phyloP scores from a whole-genome alignment of 805 yeast species.

The Priceomyces castillae region DNA sequence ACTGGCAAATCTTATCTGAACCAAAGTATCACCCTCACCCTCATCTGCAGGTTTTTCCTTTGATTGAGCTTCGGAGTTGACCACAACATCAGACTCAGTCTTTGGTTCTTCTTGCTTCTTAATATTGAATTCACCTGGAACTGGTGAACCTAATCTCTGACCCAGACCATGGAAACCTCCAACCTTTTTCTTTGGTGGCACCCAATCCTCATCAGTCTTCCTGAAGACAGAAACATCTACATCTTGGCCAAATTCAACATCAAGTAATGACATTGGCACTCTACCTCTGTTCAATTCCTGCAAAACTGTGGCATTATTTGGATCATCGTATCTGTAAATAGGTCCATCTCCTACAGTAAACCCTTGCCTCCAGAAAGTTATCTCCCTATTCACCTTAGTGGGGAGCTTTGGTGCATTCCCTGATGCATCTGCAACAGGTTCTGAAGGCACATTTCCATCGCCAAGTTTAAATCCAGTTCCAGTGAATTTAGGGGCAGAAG shows the following conservation, averaged over 20 bases:
- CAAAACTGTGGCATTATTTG: slow-evolving; percentile 74
- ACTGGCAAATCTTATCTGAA: slow-evolving; percentile 84
- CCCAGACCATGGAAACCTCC: slow-evolving; percentile 81
- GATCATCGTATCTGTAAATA: slow-evolving; percentile 85
- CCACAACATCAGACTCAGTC: slow-evolving; percentile 6
- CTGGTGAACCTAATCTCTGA: slow-evolving; percentile 83
- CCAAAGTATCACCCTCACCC: slow-evolving; percentile 62
- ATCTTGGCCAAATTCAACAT: slow-evolving; percentile 86
- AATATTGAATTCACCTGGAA: slow-evolving; percentile 65
- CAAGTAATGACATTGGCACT: slow-evolving; percentile 81
- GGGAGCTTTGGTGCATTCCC: slow-evolving; percentile 22
- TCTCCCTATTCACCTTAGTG: slow-evolving; percentile 65
- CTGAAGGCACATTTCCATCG: slow-evolving; percentile 40
- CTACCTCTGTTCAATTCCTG: slow-evolving; percentile 83
- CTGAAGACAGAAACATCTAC: slow-evolving; percentile 87
- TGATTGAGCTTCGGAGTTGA: slow-evolving; percentile 19
- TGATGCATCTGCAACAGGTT: slow-evolving; percentile 31
- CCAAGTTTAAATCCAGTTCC: slow-evolving; percentile 57
- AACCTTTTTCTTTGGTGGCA: slow-evolving; percentile 56
- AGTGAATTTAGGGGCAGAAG: slow-evolving; percentile 30
- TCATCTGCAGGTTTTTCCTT: slow-evolving; percentile 17
- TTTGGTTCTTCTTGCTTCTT: slow-evolving; percentile 16
- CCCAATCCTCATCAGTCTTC: slow-evolving; percentile 77
- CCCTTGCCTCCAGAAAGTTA: slow-evolving; percentile 96
- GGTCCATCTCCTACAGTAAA: slow-evolving; percentile 93